phyloP scores from a whole-genome alignment of 75 land plant genomes.

The Cryptomeria japonica region DNA sequence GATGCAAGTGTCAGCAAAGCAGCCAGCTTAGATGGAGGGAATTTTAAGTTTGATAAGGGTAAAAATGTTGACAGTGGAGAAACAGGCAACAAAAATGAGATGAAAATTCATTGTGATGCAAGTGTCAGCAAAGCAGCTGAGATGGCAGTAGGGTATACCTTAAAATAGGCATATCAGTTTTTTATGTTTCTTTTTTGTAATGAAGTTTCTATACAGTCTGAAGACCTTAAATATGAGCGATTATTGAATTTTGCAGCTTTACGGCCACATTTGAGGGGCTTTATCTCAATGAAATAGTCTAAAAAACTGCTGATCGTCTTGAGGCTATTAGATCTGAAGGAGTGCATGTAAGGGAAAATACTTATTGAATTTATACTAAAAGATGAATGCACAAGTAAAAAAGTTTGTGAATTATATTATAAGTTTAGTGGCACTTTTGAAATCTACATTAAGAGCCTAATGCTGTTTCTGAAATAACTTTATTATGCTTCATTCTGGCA shows the following conservation, averaged over 20 bases:
- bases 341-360: slow-evolving; percentile 68
- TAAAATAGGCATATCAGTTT: neutral
- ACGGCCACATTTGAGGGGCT: slow-evolving; percentile 74
- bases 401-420: neutral
- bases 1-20: slow-evolving; percentile 93
- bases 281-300: slow-evolving; percentile 70
- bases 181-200: neutral
- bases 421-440: neutral
- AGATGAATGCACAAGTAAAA: neutral
- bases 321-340: slow-evolving; percentile 91
- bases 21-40: slow-evolving; percentile 70
- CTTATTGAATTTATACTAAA: neutral
- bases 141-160: slow-evolving; percentile 91
- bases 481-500: slow-evolving; percentile 35
- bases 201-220: neutral
- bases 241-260: slow-evolving; percentile 58
- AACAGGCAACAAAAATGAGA: slow-evolving; percentile 54
- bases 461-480: neutral
- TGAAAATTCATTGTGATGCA: slow-evolving; percentile 71
- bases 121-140: slow-evolving; percentile 97
- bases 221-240: neutral
- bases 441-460: neutral
- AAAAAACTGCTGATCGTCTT: slow-evolving; percentile 76
- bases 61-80: slow-evolving; percentile 67
- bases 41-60: slow-evolving; percentile 64